A percentile compares a stretch with the other conserved stretches of the same genome.
Evolutionary conservation across 75 land plant genomes (phyloP).

Genomic region (Cryptomeria japonica): DNA sequence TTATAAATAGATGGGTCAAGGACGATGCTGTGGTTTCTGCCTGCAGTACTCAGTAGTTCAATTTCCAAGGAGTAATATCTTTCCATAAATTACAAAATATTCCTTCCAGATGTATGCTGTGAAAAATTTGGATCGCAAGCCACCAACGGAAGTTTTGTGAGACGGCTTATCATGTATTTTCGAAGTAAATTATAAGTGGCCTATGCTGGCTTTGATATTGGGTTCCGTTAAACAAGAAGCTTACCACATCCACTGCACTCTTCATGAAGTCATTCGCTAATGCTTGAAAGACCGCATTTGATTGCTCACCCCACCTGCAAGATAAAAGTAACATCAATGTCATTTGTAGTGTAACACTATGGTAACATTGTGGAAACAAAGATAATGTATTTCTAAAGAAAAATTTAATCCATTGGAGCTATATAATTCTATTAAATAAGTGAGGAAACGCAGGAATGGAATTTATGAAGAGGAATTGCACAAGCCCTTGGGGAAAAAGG

Average conservation of each 20-base stretch:
- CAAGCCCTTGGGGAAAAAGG: not conserved
- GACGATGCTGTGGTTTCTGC: not conserved
- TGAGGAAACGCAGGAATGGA: not conserved
- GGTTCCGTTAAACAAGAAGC: not conserved
- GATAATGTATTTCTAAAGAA: not conserved
- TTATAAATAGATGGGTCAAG: not conserved
- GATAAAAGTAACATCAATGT: not conserved
- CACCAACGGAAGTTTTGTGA: not conserved
- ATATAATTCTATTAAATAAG: too few species aligned
- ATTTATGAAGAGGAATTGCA: not conserved
- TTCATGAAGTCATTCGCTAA: slow-evolving; percentile 63
- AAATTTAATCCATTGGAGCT: not conserved
- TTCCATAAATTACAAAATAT: not conserved
- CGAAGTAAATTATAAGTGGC: not conserved
- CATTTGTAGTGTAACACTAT: not conserved
- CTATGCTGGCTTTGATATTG: not conserved
- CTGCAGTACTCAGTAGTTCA: not conserved
- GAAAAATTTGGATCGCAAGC: not conserved
- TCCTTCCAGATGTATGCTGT: not conserved
- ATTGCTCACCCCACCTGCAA: slow-evolving; percentile 61
- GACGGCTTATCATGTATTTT: not conserved
- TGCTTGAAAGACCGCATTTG: slow-evolving; percentile 34
- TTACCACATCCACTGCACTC: slow-evolving; percentile 66
- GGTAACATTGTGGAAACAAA: not conserved
- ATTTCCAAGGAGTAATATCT: not conserved